Conservation (phyloP, 164 flowering plant genomes). For the Euptelea pleiosperma region DNA sequence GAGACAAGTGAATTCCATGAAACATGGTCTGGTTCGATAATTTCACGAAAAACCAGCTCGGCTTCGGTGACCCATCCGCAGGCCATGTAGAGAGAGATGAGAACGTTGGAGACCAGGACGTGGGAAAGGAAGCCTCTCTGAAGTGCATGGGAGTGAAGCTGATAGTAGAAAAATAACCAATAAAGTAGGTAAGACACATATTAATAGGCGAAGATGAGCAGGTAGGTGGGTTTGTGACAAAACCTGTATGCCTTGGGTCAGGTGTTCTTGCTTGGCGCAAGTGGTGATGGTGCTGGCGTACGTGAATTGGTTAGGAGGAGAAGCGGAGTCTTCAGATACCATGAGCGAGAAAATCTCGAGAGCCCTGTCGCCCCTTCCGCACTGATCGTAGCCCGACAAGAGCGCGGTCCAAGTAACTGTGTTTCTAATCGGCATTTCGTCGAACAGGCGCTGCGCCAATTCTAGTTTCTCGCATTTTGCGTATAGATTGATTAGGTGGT, state of each 20-base stretch:
- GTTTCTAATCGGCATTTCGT: constrained; percentile 6
- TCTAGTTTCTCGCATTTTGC: constrained; percentile 13
- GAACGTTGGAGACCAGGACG: constrained; percentile 19
- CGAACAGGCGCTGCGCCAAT: background rate
- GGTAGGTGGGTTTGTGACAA: background rate
- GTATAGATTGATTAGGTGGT: constrained; percentile 4
- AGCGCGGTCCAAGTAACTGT: constrained; percentile 9
- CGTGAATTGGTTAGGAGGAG: constrained; percentile 8
- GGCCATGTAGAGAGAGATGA: constrained; percentile 23
- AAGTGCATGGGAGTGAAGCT: constrained; percentile 23
- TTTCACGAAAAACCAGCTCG: constrained; percentile 16
- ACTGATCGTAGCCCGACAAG: constrained; percentile 12
- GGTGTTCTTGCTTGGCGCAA: constrained; percentile 12
- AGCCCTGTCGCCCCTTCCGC: constrained; percentile 1
- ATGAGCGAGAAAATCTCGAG: constrained; percentile 12
- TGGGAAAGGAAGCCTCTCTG: constrained; percentile 16
- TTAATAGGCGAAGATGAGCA: background rate
- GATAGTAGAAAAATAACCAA: constrained; percentile 4
- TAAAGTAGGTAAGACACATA: background rate
- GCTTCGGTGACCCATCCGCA: constrained; percentile 14
- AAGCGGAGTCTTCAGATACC: constrained; percentile 7
- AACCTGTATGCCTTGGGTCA: constrained; percentile 24
- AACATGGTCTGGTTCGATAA: constrained; percentile 21
- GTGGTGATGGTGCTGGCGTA: constrained; percentile 10
- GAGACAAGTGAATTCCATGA: constrained; percentile 28